Percentiles rank a stretch among this genome's conserved stretches.
phyloP scores from a whole-genome alignment of 106 monocot genomes.

The Vanilla planifolia region DNA sequence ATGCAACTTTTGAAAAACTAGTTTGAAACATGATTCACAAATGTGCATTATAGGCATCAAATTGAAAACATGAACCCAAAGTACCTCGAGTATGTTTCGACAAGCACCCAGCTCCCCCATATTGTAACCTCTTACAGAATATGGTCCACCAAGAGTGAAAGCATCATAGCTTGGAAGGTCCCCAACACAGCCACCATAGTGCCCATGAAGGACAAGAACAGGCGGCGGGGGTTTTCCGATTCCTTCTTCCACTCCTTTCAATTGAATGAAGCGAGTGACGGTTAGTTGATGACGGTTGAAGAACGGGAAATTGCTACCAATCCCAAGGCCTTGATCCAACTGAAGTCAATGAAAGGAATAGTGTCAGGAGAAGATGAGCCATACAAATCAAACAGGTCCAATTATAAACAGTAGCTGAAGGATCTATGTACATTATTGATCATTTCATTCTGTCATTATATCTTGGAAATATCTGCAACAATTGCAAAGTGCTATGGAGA shows the following conservation, averaged over 20 bases:
- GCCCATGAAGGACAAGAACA: conserved; percentile 80
- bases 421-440: too few species aligned
- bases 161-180: conserved; percentile 96
- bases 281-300: conserved; percentile 97
- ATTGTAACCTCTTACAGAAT: conserved; percentile 92
- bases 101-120: conserved; percentile 95
- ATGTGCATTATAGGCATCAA: neutral
- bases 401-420: neutral
- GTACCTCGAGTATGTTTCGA: conserved; percentile 88
- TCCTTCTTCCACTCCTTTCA: conserved; percentile 80
- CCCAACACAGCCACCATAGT: conserved; percentile 95
- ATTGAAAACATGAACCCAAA: neutral
- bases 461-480: neutral
- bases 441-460: too few species aligned
- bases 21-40: neutral
- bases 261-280: conserved; percentile 65
- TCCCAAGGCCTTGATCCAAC: conserved; percentile 94
- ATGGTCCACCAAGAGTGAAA: conserved; percentile 96
- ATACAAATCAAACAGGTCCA: neutral
- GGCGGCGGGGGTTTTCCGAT: conserved; percentile 80
- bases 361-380: too few species aligned
- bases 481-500: neutral
- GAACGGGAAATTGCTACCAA: conserved; percentile 85
- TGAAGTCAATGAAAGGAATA: conserved; percentile 14
- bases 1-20: neutral